Evolutionary conservation across 2,329 filamentous ascomycete genomes (phyloP), one percentile per base, ranked within the genome.

Genomic region (Verticillium klebahnii): DNA sequence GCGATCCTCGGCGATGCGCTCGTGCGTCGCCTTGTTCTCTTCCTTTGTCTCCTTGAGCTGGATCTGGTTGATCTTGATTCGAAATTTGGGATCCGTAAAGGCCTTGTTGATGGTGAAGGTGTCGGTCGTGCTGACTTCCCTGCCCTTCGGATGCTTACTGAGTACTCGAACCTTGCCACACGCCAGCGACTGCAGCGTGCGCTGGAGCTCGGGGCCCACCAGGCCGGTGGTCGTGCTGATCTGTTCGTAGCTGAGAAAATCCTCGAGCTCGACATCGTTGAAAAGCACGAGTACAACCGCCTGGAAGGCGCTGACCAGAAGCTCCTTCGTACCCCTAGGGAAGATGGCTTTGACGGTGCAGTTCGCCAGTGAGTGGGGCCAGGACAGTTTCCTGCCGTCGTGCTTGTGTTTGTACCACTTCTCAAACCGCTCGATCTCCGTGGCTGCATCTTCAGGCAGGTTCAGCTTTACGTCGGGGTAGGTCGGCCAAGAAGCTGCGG

Each of bases 31-130:
- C 75, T 93, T 91, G 77, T 97, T 97, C 77, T 99, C 95, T 71
- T 94, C 90, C 69, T 90, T 91, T 0, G 95, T 98, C 78, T 99
- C 95, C 77, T 95, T 96, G 58, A 97, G 85, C 77, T 99, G 95
- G 68, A 99, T 95, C 77, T 97, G 94, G 78, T 98, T 99, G 80
- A 99, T 97, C 80, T 99, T 99, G 78, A 99, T 89, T 61, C 93
- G 88, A 75, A 91, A 90, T 75, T 95, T 96, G 23, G 88, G 84
- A 71, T 97, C 90, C 2, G 79, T 79, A 75, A 99, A 99, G 17
- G 74, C 73, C 55, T 83, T 76, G 77, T 97, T 97, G 70, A 96
- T 88, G 0, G 86, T 86, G 70, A 99, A 99, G 0, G 88, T 91
- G 76, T 99, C 96, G 0, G 85, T 91, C 1, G 80, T 71, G 62